Evolutionary conservation across 306 rosid species (phyloP), one percentile per base, ranked within the genome.

Genomic region (Chamaecrista fasciculata): DNA sequence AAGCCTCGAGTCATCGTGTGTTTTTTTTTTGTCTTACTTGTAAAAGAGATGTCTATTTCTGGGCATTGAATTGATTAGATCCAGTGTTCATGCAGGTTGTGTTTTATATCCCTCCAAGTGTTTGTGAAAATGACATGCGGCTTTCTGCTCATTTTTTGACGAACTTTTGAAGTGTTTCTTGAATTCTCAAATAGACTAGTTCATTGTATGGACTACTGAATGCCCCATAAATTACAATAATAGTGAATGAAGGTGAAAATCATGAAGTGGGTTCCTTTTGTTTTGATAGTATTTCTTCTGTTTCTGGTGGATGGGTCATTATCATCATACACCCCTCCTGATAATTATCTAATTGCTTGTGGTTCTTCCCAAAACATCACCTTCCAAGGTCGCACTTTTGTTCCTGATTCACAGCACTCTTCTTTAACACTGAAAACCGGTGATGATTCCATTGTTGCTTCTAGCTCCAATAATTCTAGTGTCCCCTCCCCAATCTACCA

Each of bases 331-430:
- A 80, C 80, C 75, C 96, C 97, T 57, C 26, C 48, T 66, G 96
- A 94, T 74, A 90, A 88, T 79, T 94, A 90, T 77, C 71, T 94
- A 66, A 82, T 94, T 73, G 86, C 89, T 48, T 94, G 98, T 75
- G 98, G 98, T 66, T 85, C 98, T 26, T 71, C 92, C 0, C 76
- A 81, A 72, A 88, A 59, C 31, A 72, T 94, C 69, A 82, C 75
- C 67, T 94, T 83, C 65, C 94, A 88, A 79, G 90, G 75, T 31
- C 85, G 96, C 15, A 89, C 85, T 62, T 94, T 83, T 63, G 90
- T 88, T 70, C 92, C 96, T 44, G 98, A 94, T 78, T 82, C 88
- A 46, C 84, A 48, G 14, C 87, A 84, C 73, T 80, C 90, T 66
- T 71, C 89, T 19, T 59, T 79, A n/a, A 85, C 79, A 49, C 70